Evolutionary conservation across 2,329 filamentous ascomycete genomes (phyloP), one percentile per base, ranked within the genome.

Genomic region (Exophiala calicioides): DNA sequence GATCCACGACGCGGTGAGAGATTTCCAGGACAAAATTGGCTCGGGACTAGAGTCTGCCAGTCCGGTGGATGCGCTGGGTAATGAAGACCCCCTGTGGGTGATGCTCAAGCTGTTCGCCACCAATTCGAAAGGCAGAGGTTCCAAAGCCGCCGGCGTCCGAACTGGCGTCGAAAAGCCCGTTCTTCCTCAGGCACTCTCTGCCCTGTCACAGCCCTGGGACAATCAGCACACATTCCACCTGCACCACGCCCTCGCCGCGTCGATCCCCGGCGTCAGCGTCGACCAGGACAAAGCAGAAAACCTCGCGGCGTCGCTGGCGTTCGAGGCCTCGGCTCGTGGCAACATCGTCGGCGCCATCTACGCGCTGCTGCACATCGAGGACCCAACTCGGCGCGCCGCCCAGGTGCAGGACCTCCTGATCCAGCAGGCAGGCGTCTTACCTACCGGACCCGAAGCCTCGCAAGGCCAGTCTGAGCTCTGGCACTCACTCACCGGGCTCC

Each of bases 151-250:
- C 9, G 21, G 18, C 15, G 19, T 50, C 18, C 45, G 61, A 13
- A 61, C 65, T 19, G 47, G 57, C 61, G 50, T 65, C 60, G 27
- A 74, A 69, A 32, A 62, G n/a, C 41, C 67, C 19, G 56, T 65
- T 33, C 62, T 94, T 2, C 87, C 88, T 58, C 80, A 84, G 26
- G 76, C 90, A 12, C 71, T 96, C 23, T 79, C 84, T 10, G 87
- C 90, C 0, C 82, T 88, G 60, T 88, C 88, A 9, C 85, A 86
- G 24, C 82, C 85, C 3, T 72, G 94, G 38, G 84, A 90, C 56
- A 81, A 83, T 56, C 81, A 90, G 8, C 72, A 95, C 10, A 82
- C 81, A 24, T 98, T 93, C 84, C 90, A 96, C 66, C 77, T 98
- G 10, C 83, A 87, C 46, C 84, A 86, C 51, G 79, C 82, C 72